A percentile compares a stretch with the other conserved stretches of the same genome.
These are phyloP conservation scores for Brassica juncea DNA, from an alignment of 345 rosid genomes.

Conservation along the genomic window DNA sequence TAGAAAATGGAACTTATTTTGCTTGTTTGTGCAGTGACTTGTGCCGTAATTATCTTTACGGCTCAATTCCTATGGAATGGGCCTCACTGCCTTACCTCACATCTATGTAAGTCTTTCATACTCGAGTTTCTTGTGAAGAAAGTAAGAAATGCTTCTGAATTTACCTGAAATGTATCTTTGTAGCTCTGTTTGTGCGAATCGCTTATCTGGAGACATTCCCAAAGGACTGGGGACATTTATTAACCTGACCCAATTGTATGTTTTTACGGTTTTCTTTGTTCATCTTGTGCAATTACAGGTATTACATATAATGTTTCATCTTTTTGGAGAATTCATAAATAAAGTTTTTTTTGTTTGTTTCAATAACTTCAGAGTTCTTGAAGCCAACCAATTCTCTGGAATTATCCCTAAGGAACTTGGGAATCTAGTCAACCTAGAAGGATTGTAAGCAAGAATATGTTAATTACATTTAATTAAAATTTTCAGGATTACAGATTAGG, in stretches of 20 bases:
- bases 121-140: slow-evolving; percentile 2
- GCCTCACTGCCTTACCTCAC: slow-evolving; percentile 47
- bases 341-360: slow-evolving; percentile 1
- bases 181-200: slow-evolving; percentile 59
- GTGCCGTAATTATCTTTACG: slow-evolving; percentile 57
- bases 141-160: slow-evolving; percentile 7
- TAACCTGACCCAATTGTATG: slow-evolving; percentile 55
- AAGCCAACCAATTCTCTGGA: slow-evolving; percentile 64
- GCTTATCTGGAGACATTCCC: slow-evolving; percentile 61
- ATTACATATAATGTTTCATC: neutral
- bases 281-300: neutral
- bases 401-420: slow-evolving; percentile 58
- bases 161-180: slow-evolving; percentile 17
- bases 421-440: slow-evolving; percentile 47
- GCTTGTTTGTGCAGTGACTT: slow-evolving; percentile 52
- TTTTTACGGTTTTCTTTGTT: slow-evolving; percentile 9
- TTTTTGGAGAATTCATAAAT: neutral
- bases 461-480: neutral
- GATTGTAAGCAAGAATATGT: slow-evolving; percentile 47
- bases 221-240: slow-evolving; percentile 49
- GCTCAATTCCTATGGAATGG: slow-evolving; percentile 65
- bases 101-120: slow-evolving; percentile 47
- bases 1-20: neutral
- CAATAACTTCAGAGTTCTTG: slow-evolving; percentile 50
- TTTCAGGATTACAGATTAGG: neutral